Base-by-base conservation (phyloP, 345 rosid species). In the Fremontodendron californicum region DNA sequence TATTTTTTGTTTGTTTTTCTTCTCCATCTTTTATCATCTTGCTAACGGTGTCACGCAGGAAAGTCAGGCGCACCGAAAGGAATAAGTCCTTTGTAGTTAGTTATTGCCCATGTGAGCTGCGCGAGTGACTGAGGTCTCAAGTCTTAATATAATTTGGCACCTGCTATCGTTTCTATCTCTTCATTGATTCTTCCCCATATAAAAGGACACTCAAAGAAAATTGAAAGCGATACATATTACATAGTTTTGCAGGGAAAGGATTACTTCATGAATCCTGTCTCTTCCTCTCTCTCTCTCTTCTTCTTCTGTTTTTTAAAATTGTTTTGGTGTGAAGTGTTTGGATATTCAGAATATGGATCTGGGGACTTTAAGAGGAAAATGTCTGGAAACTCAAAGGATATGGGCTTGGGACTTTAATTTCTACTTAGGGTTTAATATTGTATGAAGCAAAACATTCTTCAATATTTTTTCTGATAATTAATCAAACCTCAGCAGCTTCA, bases 11-110 rank as follows among this genome's bases (percentile, higher is more conserved):
- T n/a, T n/a, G n/a, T 66, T 76, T 62, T 46, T 9, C n/a, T 52
- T 80, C 68, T 75, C 63, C 35, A 40, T 62, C 80, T 81, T 78
- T 79, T 78, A 70, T 80, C 82, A 79, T 79, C 71, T 65, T 71
- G 73, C 74, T 75, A 72, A 67, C 45, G 71, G 58, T 79, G 84
- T 85, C 83, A 82, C 85, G 61, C 71, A 57, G 66, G 75, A 82
- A 78, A 67, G 81, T 69, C 79, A 79, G 81, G 71, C 63, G 80
- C 85, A 84, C 86, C 85, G 77, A 84, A 82, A 77, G 83, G 42
- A n/a, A n/a, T n/a, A 80, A 79, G 78, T 85, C 73, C 77, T 80
- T 65, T 39, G 71, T 39, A 65, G 45, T 40, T 74, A 75, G 79
- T 80, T 77, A 73, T 82, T 82, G 71, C 82, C 77, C 84, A 75